Evolutionary conservation across 345 rosid genomes (phyloP).

Genomic region (Cochlearia excelsa): DNA sequence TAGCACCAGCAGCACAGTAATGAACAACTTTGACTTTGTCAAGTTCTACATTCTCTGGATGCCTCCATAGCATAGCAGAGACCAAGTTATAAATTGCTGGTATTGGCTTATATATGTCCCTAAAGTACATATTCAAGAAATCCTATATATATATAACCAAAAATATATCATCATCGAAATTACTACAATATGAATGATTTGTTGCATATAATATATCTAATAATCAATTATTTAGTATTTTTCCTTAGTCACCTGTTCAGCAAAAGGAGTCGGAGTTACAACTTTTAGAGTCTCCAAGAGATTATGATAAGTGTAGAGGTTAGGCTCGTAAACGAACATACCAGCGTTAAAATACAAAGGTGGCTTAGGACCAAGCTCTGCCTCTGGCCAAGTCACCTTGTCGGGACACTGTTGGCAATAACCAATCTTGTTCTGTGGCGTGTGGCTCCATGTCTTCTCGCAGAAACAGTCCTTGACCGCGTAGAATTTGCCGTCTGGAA

Average conservation of each 20-base stretch:
- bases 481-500: slow-evolving; percentile 55
- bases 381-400: slow-evolving; percentile 51
- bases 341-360: slow-evolving; percentile 78
- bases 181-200: too few species aligned
- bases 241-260: slow-evolving; percentile 57
- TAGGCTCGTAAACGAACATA: slow-evolving; percentile 67
- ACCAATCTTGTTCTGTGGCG: slow-evolving; percentile 58
- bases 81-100: slow-evolving; percentile 58
- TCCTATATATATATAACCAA: slow-evolving; percentile 38
- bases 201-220: too few species aligned
- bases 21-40: slow-evolving; percentile 64
- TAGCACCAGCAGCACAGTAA: slow-evolving; percentile 71
- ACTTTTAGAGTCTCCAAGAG: slow-evolving; percentile 47
- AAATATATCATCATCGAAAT: too few species aligned
- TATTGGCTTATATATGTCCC: slow-evolving; percentile 56
- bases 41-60: slow-evolving; percentile 61
- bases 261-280: slow-evolving; percentile 58
- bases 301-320: slow-evolving; percentile 36
- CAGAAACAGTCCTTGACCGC: slow-evolving; percentile 78
- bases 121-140: slow-evolving; percentile 64
- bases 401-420: slow-evolving; percentile 81
- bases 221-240: too few species aligned
- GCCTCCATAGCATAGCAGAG: slow-evolving; percentile 79
- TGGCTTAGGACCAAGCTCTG: slow-evolving; percentile 55
- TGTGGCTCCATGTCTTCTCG: slow-evolving; percentile 69